Conservation (phyloP, 1,284 basidiomycete genomes). For the Testicularia cyperi region DNA sequence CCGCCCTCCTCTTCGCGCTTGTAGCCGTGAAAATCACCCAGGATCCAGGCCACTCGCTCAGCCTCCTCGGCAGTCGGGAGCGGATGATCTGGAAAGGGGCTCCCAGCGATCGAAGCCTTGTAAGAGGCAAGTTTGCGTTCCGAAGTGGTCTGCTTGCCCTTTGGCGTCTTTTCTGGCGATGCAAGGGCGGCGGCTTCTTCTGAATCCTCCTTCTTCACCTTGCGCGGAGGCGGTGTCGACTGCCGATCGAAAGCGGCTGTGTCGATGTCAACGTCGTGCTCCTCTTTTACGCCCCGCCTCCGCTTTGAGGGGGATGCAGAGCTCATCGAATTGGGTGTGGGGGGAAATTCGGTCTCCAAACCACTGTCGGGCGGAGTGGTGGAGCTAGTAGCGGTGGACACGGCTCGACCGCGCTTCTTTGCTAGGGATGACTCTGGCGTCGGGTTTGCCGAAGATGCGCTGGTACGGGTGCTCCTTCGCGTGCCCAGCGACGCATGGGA, state of each 20-base stretch:
- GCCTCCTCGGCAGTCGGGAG: conserved; percentile 45
- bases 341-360: not conserved
- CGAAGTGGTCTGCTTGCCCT: conserved; percentile 16
- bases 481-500: too few relatives aligned
- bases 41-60: conserved; percentile 43
- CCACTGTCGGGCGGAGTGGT: too few relatives aligned
- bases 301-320: not conserved
- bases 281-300: not conserved
- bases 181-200: not conserved
- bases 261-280: not conserved
- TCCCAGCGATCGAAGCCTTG: conserved; percentile 25
- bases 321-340: not conserved
- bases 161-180: not conserved
- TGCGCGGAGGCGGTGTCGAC: not conserved
- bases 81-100: conserved; percentile 42
- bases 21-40: conserved; percentile 51
- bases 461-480: too few relatives aligned
- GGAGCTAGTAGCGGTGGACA: too few relatives aligned
- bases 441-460: too few relatives aligned
- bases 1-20: conserved; percentile 29
- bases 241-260: not conserved
- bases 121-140: conserved; percentile 43
- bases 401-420: too few relatives aligned
- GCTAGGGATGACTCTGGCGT: too few relatives aligned
- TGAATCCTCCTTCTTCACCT: conserved; percentile 1